Base-by-base conservation (phyloP, 2,329 filamentous ascomycete species). In the Xenosphaeropsis pyriputrescens region DNA sequence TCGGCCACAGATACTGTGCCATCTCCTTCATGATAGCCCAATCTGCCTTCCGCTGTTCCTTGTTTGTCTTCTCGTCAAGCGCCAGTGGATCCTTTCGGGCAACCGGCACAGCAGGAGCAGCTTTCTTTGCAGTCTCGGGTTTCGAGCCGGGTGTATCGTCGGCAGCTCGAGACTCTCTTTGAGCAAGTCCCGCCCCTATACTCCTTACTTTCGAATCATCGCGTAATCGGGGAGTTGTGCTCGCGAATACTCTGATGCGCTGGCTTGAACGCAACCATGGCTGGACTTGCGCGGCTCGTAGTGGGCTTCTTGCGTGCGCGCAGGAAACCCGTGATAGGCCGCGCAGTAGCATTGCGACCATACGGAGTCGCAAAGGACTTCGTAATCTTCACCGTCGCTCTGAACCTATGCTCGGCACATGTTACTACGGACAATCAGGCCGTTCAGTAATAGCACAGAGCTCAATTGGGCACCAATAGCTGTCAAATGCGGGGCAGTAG, bases 11-110 rank as follows among this genome's bases (percentile, higher is more conserved):
- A 58, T 98, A 98, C 44, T 79, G 79, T 42, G 81, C 79, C 89
- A 98, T 96, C 58, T 98, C 89, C 61, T 83, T 93, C 68, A 98
- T 91, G 48, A 98, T 98, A 35, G 88, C 88, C 89, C 89, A 95
- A 55, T 98, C 91, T 7, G 88, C 89, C 62, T 88, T 93, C 50
- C 91, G 76, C 68, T 98, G 93, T 61, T 95, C 85, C 50, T 88
- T 77, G 15, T 76, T 79, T 36, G 75, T 76, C 53, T 74, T 78
- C 43, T 81, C 70, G 52, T 80, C 67, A 11, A 69, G 62, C 15
- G 82, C 70, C 32, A 88, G 59, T 19, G 73, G 67, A 48, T 79
- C 75, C 41, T 60, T 60, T 16, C 50, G 49, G 13, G 43, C 37
- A 7, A 36, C 35, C n/a, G 45, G 41, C 11, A 35, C 36, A 19